These are phyloP conservation scores for Cercis canadensis DNA, from an alignment of 306 rosid genomes.

Conservation along the genomic window DNA sequence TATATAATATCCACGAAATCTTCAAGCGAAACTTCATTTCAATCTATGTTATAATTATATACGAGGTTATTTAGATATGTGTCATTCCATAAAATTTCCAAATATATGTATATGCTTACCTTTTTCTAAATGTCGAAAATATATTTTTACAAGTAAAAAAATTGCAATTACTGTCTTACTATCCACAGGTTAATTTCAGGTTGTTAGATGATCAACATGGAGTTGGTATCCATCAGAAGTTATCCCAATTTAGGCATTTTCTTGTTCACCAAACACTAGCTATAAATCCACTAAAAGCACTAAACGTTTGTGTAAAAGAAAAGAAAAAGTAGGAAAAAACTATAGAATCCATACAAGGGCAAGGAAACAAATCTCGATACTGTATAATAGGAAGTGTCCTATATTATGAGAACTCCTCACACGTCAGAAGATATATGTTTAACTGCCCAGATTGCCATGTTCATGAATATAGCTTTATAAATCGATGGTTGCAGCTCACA, in stretches of 20 bases:
- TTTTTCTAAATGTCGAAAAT: no score
- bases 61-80: no score
- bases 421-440: background rate
- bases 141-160: no score
- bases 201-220: slow-evolving; percentile 26
- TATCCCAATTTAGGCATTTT: slow-evolving; percentile 25
- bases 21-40: no score
- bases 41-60: no score
- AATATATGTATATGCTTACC: no score
- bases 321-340: slow-evolving; percentile 2
- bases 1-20: no score
- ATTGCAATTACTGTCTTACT: no score
- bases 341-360: slow-evolving; percentile 5
- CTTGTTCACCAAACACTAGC: slow-evolving; percentile 10
- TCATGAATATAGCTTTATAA: background rate
- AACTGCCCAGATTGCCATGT: background rate
- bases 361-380: background rate
- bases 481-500: slow-evolving; percentile 2
- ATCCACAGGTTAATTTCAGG: no score
- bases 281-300: no score
- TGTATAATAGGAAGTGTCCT: no score
- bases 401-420: background rate
- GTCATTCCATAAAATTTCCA: no score
- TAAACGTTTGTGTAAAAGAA: background rate
- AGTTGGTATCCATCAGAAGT: slow-evolving; percentile 14